Conservation (phyloP, 768 basidiomycete species). For the Lentinula guzmanii region DNA sequence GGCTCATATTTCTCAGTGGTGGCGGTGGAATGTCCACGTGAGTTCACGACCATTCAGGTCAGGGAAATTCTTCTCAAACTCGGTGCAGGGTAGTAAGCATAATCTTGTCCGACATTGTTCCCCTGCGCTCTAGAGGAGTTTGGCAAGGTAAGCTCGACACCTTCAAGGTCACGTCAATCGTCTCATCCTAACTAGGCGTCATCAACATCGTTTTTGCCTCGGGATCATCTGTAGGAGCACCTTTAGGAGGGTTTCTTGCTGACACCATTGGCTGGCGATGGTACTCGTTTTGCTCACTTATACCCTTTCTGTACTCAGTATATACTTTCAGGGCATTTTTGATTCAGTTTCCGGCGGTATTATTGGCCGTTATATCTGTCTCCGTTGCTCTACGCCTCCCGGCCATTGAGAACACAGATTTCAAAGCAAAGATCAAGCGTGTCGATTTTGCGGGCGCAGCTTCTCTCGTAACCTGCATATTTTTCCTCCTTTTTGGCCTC, state of each 20-base stretch:
- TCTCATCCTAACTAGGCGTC: constrained; percentile 29
- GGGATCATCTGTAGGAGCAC: constrained; percentile 56
- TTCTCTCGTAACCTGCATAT: constrained; percentile 48
- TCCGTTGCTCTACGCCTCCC: constrained; percentile 51
- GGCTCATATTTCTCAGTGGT: constrained; percentile 10
- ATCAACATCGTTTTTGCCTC: constrained; percentile 54
- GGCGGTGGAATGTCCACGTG: constrained; percentile 32
- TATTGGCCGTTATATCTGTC: constrained; percentile 50
- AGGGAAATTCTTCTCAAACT: neutral
- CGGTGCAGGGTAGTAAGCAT: constrained; percentile 49
- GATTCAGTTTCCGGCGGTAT: constrained; percentile 50
- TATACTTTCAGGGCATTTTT: constrained; percentile 43
- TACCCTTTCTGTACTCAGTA: neutral
- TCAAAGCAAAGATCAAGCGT: constrained; percentile 47
- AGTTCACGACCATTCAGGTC: constrained; percentile 6
- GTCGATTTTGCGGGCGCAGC: constrained; percentile 60
- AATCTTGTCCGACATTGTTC: constrained; percentile 61
- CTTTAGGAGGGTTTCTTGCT: constrained; percentile 55
- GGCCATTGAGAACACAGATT: constrained; percentile 28
- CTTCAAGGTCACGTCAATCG: neutral
- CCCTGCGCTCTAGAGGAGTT: constrained; percentile 57
- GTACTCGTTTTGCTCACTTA: constrained; percentile 19
- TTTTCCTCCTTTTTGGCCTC: constrained; percentile 51
- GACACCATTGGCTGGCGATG: constrained; percentile 68
- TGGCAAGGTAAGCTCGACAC: constrained; percentile 47